These are phyloP conservation scores for Bolboschoenus planiculmis DNA, from an alignment of 176 grass and related monocot species.

Conservation along the genomic window DNA sequence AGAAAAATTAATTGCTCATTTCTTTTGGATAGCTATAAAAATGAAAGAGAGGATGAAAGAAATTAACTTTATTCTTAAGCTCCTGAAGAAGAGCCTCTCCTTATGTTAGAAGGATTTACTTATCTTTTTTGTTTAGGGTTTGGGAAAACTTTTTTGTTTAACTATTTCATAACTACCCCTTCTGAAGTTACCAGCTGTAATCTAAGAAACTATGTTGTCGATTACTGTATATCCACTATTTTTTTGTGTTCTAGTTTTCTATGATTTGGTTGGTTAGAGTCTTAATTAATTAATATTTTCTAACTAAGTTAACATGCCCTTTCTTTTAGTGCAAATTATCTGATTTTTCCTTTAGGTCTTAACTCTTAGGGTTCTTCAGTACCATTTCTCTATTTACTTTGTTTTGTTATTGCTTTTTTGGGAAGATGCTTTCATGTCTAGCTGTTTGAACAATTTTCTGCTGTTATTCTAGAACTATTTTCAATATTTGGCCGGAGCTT, in stretches of 20 bases:
- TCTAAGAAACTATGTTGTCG: background rate
- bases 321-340: background rate
- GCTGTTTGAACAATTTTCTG: background rate
- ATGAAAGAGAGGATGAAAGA: too few species aligned
- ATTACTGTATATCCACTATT: background rate
- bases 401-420: background rate
- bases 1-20: background rate
- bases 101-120: background rate
- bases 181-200: background rate
- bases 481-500: background rate
- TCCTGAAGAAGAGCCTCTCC: too few species aligned
- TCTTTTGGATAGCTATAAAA: too few species aligned
- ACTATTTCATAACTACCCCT: background rate
- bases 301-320: background rate
- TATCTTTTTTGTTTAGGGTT: background rate
- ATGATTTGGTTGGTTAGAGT: background rate
- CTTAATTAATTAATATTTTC: background rate
- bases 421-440: background rate
- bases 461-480: background rate
- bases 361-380: background rate
- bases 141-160: background rate
- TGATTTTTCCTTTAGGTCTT: background rate
- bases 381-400: background rate
- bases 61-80: too few species aligned
- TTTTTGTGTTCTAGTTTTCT: background rate